Conservation (phyloP, 2,329 filamentous ascomycete species). For the Exophiala bonariae region DNA sequence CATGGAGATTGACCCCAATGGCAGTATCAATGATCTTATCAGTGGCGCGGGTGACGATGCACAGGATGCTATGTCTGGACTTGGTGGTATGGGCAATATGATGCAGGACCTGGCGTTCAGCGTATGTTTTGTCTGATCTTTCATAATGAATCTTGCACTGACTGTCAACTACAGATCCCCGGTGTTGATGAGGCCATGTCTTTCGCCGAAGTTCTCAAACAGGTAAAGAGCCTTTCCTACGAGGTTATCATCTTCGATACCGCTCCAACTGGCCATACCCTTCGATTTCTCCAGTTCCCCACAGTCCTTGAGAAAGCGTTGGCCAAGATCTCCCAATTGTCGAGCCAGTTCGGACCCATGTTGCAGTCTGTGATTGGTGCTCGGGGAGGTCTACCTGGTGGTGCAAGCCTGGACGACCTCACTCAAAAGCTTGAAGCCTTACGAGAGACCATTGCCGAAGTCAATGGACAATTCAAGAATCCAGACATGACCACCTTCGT, state of each 20-base stretch:
- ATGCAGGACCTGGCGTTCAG: slow-evolving; percentile 98
- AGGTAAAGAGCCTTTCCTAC: slow-evolving; percentile 98
- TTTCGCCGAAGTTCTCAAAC: slow-evolving; percentile 97
- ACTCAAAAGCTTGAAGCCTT: slow-evolving; percentile 92
- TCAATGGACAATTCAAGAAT: slow-evolving; percentile 98
- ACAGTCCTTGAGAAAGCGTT: slow-evolving; percentile 97
- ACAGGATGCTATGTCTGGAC: slow-evolving; percentile 68
- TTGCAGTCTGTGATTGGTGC: slow-evolving; percentile 88
- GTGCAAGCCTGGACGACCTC: slow-evolving; percentile 89
- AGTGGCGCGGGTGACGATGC: slow-evolving; percentile 72
- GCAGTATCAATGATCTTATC: slow-evolving; percentile 92
- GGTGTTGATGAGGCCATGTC: slow-evolving; percentile 99
- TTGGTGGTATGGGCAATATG: slow-evolving; percentile 80
- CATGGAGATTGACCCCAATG: slow-evolving; percentile 99
- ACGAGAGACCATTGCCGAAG: slow-evolving; percentile 88
- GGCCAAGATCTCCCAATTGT: slow-evolving; percentile 94
- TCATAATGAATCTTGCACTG: no score
- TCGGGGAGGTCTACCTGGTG: slow-evolving; percentile 76
- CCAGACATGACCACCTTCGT: slow-evolving; percentile 94
- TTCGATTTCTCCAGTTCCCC: slow-evolving; percentile 97
- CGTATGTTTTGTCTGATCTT: slow-evolving; percentile 47
- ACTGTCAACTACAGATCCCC: slow-evolving; percentile 67
- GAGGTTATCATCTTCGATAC: slow-evolving; percentile 99
- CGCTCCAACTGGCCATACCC: slow-evolving; percentile 93
- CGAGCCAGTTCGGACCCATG: slow-evolving; percentile 91